Percentiles rank a stretch among this genome's conserved stretches.
phyloP scores from a whole-genome alignment of 805 yeast genomes.

The Candida taoyuanica region DNA sequence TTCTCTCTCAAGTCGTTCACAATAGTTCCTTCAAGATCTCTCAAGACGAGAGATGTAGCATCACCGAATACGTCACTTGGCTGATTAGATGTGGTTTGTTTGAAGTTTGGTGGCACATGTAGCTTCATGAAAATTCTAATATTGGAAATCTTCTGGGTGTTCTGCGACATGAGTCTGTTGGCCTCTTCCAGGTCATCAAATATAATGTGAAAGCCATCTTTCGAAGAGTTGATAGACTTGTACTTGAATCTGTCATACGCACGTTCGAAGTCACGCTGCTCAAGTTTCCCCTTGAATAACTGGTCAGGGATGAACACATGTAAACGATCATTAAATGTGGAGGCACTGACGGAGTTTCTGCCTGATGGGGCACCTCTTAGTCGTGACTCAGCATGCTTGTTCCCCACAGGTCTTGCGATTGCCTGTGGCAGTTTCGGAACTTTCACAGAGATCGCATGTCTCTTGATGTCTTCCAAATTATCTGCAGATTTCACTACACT shows the following conservation, averaged over 20 bases:
- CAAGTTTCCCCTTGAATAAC: background rate
- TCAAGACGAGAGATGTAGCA: slow-evolving; percentile 52
- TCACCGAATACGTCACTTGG: slow-evolving; percentile 33
- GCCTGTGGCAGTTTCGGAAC: slow-evolving; percentile 8
- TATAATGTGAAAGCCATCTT: slow-evolving; percentile 61
- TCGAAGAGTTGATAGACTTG: background rate
- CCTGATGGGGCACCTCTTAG: too few species aligned
- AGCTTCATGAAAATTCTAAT: slow-evolving; percentile 38
- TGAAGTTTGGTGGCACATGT: slow-evolving; percentile 8
- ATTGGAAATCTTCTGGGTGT: slow-evolving; percentile 47
- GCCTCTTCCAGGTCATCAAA: slow-evolving; percentile 60
- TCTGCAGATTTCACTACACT: slow-evolving; percentile 49
- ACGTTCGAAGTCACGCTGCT: background rate
- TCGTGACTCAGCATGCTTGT: too few species aligned
- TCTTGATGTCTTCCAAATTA: slow-evolving; percentile 23
- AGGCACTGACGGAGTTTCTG: background rate
- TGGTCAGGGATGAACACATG: slow-evolving; percentile 1
- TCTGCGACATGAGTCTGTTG: slow-evolving; percentile 56
- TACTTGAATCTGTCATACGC: background rate
- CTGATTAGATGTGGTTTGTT: background rate
- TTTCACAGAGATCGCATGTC: background rate
- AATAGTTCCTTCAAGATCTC: slow-evolving; percentile 59
- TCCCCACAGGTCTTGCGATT: too few species aligned
- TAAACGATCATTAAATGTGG: background rate
- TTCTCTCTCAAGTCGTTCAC: slow-evolving; percentile 71